Base-by-base conservation (phyloP, 805 yeast genomes). In the Nakazawaea molendinolei region DNA sequence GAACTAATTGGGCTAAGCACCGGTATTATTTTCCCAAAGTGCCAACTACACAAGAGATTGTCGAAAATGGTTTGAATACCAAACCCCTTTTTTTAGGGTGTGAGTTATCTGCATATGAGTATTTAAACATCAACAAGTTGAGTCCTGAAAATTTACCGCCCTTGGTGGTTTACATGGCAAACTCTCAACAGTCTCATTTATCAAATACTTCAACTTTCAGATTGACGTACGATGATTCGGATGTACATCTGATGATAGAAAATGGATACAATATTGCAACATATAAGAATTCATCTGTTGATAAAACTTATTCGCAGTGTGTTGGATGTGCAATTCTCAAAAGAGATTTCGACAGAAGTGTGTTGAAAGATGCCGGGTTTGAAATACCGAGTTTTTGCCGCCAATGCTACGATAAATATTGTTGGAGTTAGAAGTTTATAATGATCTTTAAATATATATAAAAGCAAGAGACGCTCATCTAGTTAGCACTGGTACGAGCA, bases 401-500 rank as follows among this genome's bases (percentile, higher is more conserved):
- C 2, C 33, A 43, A 26, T 69, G 74, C 43, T 67, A 51, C 41
- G 29, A 47, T n/a, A 48, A 52, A 14, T 65, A 58, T 44, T 69
- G 75, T 48, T 61, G 25, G 24, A 28, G 24, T 14, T 34, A 13
- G 18, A 27, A 9, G 14, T 4, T 15, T 12, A 27, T 13, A 6
- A 5, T 10, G 14, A 15, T 27, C 23, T 22, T 22, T 22, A 22
- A 8, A 22, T 8, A 22, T 22, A 22, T 22, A 22, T 22, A 22
- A 22, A 10, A 22, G 23, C 10, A 22, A 22, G 10, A 8, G 10
- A 22, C 18, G 5, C 8, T 5, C 6, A 5, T 6, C 33, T 36
- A 49, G 20, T 75, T 75, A 22, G 86, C 78, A 52, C 82, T 76
- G 14, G 81, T 71, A 71, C 90, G 80, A 23, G 79, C 80, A 52